A percentile compares a stretch with the other conserved stretches of the same genome.
These are phyloP conservation scores for Stylonectria norvegica DNA, from an alignment of 2,329 filamentous ascomycete genomes.

Conservation along the genomic window DNA sequence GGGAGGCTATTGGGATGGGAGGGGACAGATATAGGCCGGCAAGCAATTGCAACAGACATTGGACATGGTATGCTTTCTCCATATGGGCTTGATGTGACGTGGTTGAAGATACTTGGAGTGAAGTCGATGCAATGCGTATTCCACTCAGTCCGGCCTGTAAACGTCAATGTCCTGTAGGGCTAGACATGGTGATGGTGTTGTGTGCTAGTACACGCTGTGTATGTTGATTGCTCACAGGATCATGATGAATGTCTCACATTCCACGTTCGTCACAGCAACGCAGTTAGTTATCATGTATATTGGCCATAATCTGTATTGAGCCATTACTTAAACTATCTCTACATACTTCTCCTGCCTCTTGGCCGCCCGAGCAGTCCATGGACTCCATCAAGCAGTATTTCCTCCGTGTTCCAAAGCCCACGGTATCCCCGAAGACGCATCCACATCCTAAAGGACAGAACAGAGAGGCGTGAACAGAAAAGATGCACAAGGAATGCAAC, in stretches of 20 bases:
- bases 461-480: slow-evolving; percentile 10
- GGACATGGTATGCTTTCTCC: slow-evolving; percentile 3
- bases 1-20: background rate
- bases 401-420: slow-evolving; percentile 9
- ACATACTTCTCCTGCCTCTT: slow-evolving; percentile 15
- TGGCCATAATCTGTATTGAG: slow-evolving; percentile 27
- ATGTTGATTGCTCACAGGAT: no score
- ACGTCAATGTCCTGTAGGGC: no score
- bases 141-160: no score
- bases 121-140: background rate
- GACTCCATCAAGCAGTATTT: slow-evolving; percentile 10
- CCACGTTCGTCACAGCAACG: background rate
- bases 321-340: slow-evolving; percentile 32
- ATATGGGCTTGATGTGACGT: no score
- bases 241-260: background rate
- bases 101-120: background rate
- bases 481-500: slow-evolving; percentile 26
- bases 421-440: background rate
- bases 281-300: background rate
- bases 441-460: slow-evolving; percentile 3
- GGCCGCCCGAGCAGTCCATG: slow-evolving; percentile 7
- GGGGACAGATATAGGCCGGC: slow-evolving; percentile 11
- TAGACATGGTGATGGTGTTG: no score
- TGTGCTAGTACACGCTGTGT: no score
- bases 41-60: slow-evolving; percentile 15